Percentiles rank a stretch among this genome's conserved stretches.
Conservation (phyloP, 306 rosid species). For the Corylus americana region DNA sequence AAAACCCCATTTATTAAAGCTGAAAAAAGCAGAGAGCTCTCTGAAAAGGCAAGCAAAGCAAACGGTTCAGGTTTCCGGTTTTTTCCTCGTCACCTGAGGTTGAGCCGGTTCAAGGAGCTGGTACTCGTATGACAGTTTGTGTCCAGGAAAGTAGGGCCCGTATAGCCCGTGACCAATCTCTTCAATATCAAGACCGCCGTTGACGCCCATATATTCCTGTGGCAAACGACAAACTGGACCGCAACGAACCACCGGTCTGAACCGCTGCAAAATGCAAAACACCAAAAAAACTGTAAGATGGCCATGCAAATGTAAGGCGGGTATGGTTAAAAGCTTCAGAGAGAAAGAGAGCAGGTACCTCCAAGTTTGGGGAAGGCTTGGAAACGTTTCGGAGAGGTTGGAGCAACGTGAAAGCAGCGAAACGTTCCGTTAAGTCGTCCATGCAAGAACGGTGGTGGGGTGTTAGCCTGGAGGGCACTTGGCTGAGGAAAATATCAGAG, state of each 20-base stretch:
- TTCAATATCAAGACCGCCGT: constrained; percentile 2
- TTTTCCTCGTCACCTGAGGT: constrained; percentile 13
- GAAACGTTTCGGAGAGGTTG: constrained; percentile 4
- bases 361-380: constrained; percentile 7
- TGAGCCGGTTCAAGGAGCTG: constrained; percentile 24
- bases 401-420: constrained; percentile 32
- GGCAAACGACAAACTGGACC: not conserved
- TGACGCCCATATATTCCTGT: not conserved
- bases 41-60: not conserved
- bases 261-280: constrained; percentile 8
- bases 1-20: constrained; percentile 8
- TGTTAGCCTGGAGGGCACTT: constrained; percentile 2
- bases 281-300: not conserved
- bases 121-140: constrained; percentile 1
- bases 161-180: not conserved
- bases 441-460: not conserved
- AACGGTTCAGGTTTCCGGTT: not conserved
- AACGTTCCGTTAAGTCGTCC: constrained; percentile 15
- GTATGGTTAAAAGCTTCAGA: too few relatives aligned
- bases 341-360: constrained; percentile 1
- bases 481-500: constrained; percentile 28
- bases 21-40: not conserved
- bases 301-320: constrained; percentile 31
- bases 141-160: constrained; percentile 5
- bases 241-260: constrained; percentile 14